Conservation (phyloP, 2,329 filamentous ascomycete species). For the Didymella pinodella region DNA sequence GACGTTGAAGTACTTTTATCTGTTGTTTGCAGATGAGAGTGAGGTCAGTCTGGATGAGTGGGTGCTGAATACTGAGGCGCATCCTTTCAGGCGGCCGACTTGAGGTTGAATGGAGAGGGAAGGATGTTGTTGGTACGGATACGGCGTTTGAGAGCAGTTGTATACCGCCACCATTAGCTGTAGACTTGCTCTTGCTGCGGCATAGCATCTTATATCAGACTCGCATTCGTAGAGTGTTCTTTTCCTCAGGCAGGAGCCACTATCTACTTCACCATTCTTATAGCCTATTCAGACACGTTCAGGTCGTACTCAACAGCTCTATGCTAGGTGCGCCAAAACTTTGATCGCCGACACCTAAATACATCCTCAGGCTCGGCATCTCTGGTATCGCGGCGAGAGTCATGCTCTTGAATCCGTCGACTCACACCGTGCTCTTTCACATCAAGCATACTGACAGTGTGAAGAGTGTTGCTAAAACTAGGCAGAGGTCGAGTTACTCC, state of each 20-base stretch:
- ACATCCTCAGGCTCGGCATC: no score
- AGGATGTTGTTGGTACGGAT: not conserved
- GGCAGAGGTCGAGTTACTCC: slow-evolving; percentile 5
- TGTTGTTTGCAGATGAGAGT: slow-evolving; percentile 67
- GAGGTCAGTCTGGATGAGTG: slow-evolving; percentile 70
- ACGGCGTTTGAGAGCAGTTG: not conserved
- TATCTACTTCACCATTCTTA: not conserved
- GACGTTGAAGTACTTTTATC: slow-evolving; percentile 72
- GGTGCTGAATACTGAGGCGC: slow-evolving; percentile 63
- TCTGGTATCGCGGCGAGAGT: no score
- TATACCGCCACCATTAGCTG: not conserved
- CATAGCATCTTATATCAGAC: not conserved
- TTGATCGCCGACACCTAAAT: no score
- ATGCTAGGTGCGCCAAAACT: no score
- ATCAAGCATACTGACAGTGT: not conserved
- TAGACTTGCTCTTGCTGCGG: not conserved
- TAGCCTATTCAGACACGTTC: no score
- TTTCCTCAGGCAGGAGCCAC: not conserved
- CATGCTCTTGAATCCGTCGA: no score
- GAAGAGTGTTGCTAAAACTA: not conserved
- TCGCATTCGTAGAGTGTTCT: slow-evolving; percentile 6
- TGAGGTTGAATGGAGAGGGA: not conserved
- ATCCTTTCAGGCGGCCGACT: slow-evolving; percentile 51
- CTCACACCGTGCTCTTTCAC: no score
- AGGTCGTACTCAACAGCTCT: no score